Conservation (phyloP, 2,329 filamentous ascomycete genomes). For the Fusarium papillatum region DNA sequence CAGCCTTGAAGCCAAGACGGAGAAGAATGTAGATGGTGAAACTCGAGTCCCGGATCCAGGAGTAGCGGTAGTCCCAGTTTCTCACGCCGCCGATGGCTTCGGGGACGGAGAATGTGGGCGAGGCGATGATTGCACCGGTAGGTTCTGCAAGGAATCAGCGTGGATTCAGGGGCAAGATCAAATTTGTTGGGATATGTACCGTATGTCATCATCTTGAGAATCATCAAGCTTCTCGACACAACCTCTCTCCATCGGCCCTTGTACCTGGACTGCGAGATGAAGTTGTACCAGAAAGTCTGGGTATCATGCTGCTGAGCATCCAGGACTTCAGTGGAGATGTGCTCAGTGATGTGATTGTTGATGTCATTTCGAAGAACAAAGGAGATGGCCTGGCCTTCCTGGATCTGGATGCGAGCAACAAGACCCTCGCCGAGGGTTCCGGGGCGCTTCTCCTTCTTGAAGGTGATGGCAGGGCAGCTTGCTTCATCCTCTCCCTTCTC, state of each 20-base stretch:
- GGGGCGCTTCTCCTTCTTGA: slow-evolving; percentile 65
- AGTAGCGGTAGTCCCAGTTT: slow-evolving; percentile 83
- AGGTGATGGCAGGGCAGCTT: slow-evolving; percentile 65
- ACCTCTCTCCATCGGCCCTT: slow-evolving; percentile 81
- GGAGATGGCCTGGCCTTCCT: slow-evolving; percentile 77
- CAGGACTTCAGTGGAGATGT: slow-evolving; percentile 70
- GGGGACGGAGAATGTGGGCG: slow-evolving; percentile 83
- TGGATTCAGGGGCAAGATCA: too few relatives aligned
- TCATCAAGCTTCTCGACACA: slow-evolving; percentile 78
- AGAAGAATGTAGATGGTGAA: slow-evolving; percentile 85
- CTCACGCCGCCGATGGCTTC: slow-evolving; percentile 78
- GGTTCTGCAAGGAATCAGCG: slow-evolving; percentile 63
- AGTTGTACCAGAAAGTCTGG: slow-evolving; percentile 79
- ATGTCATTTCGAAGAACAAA: slow-evolving; percentile 77
- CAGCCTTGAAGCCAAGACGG: slow-evolving; percentile 80
- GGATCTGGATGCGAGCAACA: slow-evolving; percentile 69
- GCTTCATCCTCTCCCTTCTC: slow-evolving; percentile 63
- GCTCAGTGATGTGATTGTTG: slow-evolving; percentile 67
- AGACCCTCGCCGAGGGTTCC: slow-evolving; percentile 74
- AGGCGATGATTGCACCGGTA: slow-evolving; percentile 82
- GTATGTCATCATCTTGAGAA: slow-evolving; percentile 82
- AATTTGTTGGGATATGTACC: slow-evolving; percentile 35
- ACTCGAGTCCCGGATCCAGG: slow-evolving; percentile 82
- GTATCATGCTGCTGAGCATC: slow-evolving; percentile 77
- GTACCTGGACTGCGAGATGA: slow-evolving; percentile 79